Evolutionary conservation across 148 eudicot genomes (phyloP).

Genomic region (Dysphania ambrosioides): DNA sequence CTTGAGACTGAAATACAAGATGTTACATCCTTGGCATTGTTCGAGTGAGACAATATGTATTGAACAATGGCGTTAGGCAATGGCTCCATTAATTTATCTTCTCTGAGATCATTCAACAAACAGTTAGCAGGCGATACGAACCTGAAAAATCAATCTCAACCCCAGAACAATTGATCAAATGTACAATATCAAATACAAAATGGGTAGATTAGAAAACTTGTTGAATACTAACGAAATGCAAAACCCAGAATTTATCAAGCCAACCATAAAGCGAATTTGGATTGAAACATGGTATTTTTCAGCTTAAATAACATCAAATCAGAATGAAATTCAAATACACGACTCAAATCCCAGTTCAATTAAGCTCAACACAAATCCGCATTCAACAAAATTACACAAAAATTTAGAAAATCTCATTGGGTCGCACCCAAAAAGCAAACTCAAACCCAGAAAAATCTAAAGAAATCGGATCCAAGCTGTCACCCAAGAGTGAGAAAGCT

Average conservation of each 20-base stretch:
- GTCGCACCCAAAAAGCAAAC: not conserved
- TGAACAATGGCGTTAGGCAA: slow-evolving; percentile 80
- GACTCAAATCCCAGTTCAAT: not conserved
- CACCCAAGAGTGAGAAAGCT: not conserved
- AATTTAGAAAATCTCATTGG: not conserved
- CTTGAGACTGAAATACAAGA: slow-evolving; percentile 69
- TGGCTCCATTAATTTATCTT: slow-evolving; percentile 51
- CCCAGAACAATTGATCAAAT: not conserved
- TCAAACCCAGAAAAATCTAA: not conserved
- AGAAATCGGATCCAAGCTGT: not conserved
- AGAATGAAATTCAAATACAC: not conserved
- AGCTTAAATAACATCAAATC: not conserved
- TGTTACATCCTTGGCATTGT: slow-evolving; percentile 83
- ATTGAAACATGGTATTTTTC: not conserved
- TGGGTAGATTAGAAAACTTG: not conserved
- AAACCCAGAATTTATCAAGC: not conserved
- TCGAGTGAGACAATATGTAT: slow-evolving; percentile 61
- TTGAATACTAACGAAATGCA: not conserved
- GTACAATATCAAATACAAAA: not conserved
- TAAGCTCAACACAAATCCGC: slow-evolving; percentile 9
- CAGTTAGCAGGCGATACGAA: slow-evolving; percentile 13
- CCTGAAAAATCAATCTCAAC: not conserved
- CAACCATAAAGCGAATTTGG: not conserved
- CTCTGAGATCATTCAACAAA: slow-evolving; percentile 39
- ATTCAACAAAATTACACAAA: not conserved